Evolutionary conservation across 768 basidiomycete genomes (phyloP).

Genomic region (Collybiopsis luxurians): DNA sequence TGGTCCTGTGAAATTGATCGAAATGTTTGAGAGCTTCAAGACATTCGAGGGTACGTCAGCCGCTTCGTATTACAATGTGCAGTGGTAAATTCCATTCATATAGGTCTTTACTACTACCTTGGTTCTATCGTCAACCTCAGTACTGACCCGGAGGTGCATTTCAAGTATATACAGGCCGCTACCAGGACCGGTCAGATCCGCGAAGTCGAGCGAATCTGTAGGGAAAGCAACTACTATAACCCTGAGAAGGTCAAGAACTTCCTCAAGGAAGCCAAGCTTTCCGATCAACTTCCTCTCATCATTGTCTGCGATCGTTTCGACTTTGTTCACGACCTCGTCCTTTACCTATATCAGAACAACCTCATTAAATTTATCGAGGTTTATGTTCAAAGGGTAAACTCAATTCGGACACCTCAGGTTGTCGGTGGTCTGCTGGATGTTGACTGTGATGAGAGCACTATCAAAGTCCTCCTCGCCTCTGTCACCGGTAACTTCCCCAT

Average conservation of each 20-base stretch:
- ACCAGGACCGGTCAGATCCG: conserved; percentile 97
- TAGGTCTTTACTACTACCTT: conserved; percentile 96
- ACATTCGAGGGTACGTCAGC: conserved; percentile 78
- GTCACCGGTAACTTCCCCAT: conserved; percentile 98
- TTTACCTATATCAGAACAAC: conserved; percentile 98
- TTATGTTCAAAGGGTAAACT: conserved; percentile 99
- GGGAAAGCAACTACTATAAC: conserved; percentile 97
- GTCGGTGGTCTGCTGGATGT: conserved; percentile 96
- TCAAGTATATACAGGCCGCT: conserved; percentile 99
- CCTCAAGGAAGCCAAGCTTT: conserved; percentile 96
- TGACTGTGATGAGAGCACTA: conserved; percentile 94
- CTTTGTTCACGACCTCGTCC: conserved; percentile 97
- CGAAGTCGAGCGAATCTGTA: conserved; percentile 97
- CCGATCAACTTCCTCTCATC: conserved; percentile 96
- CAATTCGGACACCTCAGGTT: conserved; percentile 94
- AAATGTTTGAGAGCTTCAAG: conserved; percentile 98
- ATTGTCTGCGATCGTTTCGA: conserved; percentile 99
- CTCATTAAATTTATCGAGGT: conserved; percentile 98
- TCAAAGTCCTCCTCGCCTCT: conserved; percentile 91
- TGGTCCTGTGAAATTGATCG: conserved; percentile 95
- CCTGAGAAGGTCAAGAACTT: conserved; percentile 99
- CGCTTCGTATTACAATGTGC: neutral
- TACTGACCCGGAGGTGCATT: conserved; percentile 95
- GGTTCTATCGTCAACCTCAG: conserved; percentile 97
- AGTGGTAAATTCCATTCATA: neutral